Percentiles rank a stretch among this genome's conserved stretches.
phyloP scores from a whole-genome alignment of 1,284 basidiomycete genomes.

The Naganishia sp. region DNA sequence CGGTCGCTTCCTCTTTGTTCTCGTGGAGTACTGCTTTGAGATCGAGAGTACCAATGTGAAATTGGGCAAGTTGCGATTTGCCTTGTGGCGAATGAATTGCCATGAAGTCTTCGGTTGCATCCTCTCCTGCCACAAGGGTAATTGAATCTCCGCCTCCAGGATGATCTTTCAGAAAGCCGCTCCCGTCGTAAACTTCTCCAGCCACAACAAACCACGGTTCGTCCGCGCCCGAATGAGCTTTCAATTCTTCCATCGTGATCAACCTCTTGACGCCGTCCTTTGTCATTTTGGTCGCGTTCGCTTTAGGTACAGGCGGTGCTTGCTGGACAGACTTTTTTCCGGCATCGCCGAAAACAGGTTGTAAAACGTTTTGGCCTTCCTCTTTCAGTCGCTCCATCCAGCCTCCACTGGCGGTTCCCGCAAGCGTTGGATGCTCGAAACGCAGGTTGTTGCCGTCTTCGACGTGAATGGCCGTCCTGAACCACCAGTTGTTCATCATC shows the following conservation, averaged over 20 bases:
- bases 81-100: slow-evolving; percentile 62
- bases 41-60: slow-evolving; percentile 58
- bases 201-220: slow-evolving; percentile 65
- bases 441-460: slow-evolving; percentile 51
- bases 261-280: slow-evolving; percentile 55
- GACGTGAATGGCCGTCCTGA: slow-evolving; percentile 61
- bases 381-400: slow-evolving; percentile 67
- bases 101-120: slow-evolving; percentile 59
- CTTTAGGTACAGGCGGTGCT: slow-evolving; percentile 11
- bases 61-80: slow-evolving; percentile 58
- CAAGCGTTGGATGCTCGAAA: slow-evolving; percentile 67
- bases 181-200: slow-evolving; percentile 63
- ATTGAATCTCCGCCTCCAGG: slow-evolving; percentile 68
- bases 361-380: slow-evolving; percentile 57
- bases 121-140: slow-evolving; percentile 63
- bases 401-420: slow-evolving; percentile 60
- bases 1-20: slow-evolving; percentile 33
- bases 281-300: slow-evolving; percentile 49
- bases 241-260: slow-evolving; percentile 60
- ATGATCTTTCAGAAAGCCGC: slow-evolving; percentile 62
- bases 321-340: not conserved
- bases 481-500: slow-evolving; percentile 68
- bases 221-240: slow-evolving; percentile 55
- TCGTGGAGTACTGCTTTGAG: slow-evolving; percentile 29
- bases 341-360: slow-evolving; percentile 54